Evolutionary conservation across 2,329 filamentous ascomycete species (phyloP).

Genomic region (Sclerotinia minor): DNA sequence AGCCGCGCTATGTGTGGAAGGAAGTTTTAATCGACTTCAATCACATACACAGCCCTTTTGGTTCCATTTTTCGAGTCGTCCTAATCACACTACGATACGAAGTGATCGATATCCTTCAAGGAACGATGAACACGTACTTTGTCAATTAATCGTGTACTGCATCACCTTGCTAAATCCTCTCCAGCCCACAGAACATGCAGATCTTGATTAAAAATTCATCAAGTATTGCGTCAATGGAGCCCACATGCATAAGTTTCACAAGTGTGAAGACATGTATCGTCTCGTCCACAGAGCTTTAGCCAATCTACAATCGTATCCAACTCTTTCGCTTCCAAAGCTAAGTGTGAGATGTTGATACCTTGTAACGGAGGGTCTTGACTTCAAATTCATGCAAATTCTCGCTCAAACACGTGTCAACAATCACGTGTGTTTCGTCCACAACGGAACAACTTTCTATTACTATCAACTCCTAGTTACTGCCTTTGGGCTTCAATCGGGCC

Average conservation of each 20-base stretch:
- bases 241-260: background rate
- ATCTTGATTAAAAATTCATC: slow-evolving; percentile 9
- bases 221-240: background rate
- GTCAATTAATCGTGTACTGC: background rate
- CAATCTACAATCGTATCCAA: background rate
- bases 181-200: background rate
- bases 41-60: background rate
- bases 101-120: background rate
- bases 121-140: background rate
- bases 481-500: background rate
- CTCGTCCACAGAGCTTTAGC: background rate
- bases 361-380: slow-evolving; percentile 8
- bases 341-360: background rate
- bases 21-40: background rate
- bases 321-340: background rate
- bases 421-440: slow-evolving; percentile 14
- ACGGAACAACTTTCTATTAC: no score
- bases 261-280: background rate
- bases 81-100: background rate
- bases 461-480: no score
- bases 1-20: background rate
- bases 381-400: slow-evolving; percentile 5
- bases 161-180: background rate
- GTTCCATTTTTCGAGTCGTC: background rate
- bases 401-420: background rate